Base-by-base conservation (phyloP, 352 stramenopile genomes). In the Phytophthora citrophthora region DNA sequence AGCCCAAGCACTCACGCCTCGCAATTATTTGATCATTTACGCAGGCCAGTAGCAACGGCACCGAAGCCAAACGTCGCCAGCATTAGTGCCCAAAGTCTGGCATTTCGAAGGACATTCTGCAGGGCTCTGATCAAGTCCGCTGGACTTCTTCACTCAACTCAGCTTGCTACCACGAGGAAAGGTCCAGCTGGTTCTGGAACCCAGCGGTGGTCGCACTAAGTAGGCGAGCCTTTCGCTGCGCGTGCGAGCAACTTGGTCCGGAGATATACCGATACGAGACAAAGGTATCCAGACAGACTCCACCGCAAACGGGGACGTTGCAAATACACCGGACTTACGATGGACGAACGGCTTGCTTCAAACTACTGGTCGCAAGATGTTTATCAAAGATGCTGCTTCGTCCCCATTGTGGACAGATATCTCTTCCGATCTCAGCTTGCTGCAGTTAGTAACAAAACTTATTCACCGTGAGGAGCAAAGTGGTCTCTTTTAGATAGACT, bases 111-210 rank as follows among this genome's bases (percentile, higher is more conserved):
- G 64, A 27, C 57, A 53, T 44, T 48, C 11, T 1, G 40, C 34
- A 49, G 32, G 31, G 9, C 34, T 60, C 34, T 71, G 44, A 40
- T 71, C 62, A 75, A 75, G 55, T 75, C 20, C 15, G 50, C 67
- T 67, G 67, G 47, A 75, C 61, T 75, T 64, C 41, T 75, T 51
- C n/a, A 38, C 41, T 73, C 65, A 70, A 73, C 65, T 73, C 54
- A 70, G 34, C 53, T 29, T 46, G 23, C 46, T 38, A 67, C 61
- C 15, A 40, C n/a, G 31, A 54, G 50, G 48, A 61, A 70, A 64
- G 40, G 39, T 49, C 40, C 64, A 66, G 56, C 36, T n/a, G n/a
- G 26, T 6, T 36, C 55, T 65, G 54, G 47, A 57, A 56, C 24
- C 9, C 23, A 24, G 20, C 20, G 54, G 61, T 56, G 54, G 54